phyloP scores from a whole-genome alignment of 176 grass and related monocot species.

The Aechmea fasciata region DNA sequence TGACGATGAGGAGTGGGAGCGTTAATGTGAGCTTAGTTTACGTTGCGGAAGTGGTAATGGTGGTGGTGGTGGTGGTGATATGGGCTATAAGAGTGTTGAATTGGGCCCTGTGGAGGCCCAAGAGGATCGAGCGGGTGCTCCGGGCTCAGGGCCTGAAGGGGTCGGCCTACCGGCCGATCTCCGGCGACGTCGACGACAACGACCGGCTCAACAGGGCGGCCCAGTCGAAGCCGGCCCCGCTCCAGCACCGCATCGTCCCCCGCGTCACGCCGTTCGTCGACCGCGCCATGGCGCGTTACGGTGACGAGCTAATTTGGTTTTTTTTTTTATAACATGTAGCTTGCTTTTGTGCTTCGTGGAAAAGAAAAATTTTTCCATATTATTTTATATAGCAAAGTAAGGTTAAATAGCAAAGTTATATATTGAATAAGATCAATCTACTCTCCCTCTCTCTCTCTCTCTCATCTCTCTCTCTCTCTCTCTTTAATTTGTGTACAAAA shows the following conservation, averaged over 20 bases:
- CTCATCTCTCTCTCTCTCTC: too few species aligned
- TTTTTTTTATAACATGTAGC: too few species aligned
- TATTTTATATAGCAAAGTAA: too few species aligned
- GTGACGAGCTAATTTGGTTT: background rate
- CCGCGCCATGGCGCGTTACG: slow-evolving; percentile 21
- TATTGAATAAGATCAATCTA: too few species aligned
- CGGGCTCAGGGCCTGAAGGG: slow-evolving; percentile 39
- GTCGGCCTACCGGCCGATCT: slow-evolving; percentile 23
- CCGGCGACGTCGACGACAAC: slow-evolving; percentile 30
- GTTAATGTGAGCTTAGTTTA: too few species aligned
- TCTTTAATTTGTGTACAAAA: too few species aligned
- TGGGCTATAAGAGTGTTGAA: background rate
- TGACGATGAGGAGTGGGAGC: too few species aligned
- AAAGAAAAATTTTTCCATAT: background rate
- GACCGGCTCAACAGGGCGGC: slow-evolving; percentile 7
- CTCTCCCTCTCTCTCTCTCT: too few species aligned
- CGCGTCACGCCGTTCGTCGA: slow-evolving; percentile 22
- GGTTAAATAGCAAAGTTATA: too few species aligned
- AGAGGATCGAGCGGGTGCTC: slow-evolving; percentile 26
- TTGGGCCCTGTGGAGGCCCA: slow-evolving; percentile 20
- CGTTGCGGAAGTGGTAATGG: too few species aligned
- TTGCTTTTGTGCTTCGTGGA: background rate
- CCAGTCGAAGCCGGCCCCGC: slow-evolving; percentile 25
- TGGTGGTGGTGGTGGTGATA: too few species aligned
- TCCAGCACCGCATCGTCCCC: slow-evolving; percentile 38